Percentiles rank a stretch among this genome's conserved stretches.
These are phyloP conservation scores for Wolfiporia cocos DNA, from an alignment of 1,284 basidiomycete genomes.

Conservation along the genomic window DNA sequence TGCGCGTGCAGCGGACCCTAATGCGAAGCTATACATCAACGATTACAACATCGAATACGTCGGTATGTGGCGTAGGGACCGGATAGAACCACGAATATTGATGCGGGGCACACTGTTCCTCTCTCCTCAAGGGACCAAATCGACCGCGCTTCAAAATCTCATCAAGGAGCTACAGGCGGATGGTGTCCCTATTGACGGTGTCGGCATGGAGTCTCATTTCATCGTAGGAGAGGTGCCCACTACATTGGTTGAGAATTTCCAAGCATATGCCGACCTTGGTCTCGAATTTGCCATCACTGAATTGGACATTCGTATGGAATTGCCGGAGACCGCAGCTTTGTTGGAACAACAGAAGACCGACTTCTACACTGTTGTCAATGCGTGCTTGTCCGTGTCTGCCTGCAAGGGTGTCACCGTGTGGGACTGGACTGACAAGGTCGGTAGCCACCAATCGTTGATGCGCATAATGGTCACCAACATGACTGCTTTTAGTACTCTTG, in stretches of 20 bases:
- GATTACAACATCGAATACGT: slow-evolving; percentile 40
- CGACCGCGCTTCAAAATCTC: slow-evolving; percentile 39
- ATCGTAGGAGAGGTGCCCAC: slow-evolving; percentile 41
- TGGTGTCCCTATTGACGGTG: slow-evolving; percentile 41
- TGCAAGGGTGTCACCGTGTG: slow-evolving; percentile 46
- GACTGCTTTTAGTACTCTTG: slow-evolving; percentile 25
- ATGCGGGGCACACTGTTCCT: too few relatives aligned
- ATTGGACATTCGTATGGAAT: slow-evolving; percentile 46
- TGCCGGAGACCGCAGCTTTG: slow-evolving; percentile 40
- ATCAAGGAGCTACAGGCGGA: slow-evolving; percentile 34
- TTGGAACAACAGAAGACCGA: slow-evolving; percentile 44
- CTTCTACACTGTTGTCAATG: slow-evolving; percentile 37
- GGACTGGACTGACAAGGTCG: slow-evolving; percentile 40
- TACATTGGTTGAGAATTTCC: slow-evolving; percentile 34
- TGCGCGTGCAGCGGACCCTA: slow-evolving; percentile 39
- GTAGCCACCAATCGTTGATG: not conserved
- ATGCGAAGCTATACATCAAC: slow-evolving; percentile 40
- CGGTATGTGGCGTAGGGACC: slow-evolving; percentile 9
- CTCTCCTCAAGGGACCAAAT: slow-evolving; percentile 32
- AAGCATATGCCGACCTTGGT: slow-evolving; percentile 41
- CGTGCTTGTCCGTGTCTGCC: slow-evolving; percentile 34
- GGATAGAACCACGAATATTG: too few relatives aligned
- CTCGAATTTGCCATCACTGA: slow-evolving; percentile 52
- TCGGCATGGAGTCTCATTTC: slow-evolving; percentile 46
- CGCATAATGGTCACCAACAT: not conserved